These are phyloP conservation scores for Ricinus communis DNA, from an alignment of 345 rosid genomes.

Conservation along the genomic window DNA sequence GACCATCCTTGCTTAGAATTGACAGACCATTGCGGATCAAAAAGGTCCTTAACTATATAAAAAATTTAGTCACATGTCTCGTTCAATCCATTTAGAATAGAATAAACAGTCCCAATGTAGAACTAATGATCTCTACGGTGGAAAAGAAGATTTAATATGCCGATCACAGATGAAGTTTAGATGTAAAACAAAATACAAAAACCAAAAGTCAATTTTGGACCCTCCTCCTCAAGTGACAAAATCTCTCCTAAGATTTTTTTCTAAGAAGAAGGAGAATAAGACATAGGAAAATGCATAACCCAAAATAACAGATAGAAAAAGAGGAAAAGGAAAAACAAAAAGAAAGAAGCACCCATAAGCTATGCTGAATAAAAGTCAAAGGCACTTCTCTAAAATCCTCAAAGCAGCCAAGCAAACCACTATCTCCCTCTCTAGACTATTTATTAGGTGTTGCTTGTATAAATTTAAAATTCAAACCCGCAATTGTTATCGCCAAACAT, in stretches of 20 bases:
- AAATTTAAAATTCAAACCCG: not conserved
- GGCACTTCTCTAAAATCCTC: not conserved
- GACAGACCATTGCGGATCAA: constrained; percentile 93
- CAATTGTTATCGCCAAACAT: not conserved
- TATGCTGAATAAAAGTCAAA: not conserved
- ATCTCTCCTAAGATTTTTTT: not conserved
- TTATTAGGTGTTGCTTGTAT: not conserved
- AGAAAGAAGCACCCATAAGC: not conserved
- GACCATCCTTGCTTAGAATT: constrained; percentile 80
- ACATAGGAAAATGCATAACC: not conserved
- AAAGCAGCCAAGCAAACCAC: not conserved
- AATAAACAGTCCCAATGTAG: not conserved
- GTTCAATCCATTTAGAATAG: not conserved
- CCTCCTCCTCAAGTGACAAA: constrained; percentile 1
- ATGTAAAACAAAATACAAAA: not conserved
- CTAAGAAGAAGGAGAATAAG: not conserved
- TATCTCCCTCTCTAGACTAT: not conserved
- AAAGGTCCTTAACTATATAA: constrained; percentile 80
- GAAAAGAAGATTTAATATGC: not conserved
- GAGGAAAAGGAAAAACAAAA: not conserved
- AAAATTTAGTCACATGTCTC: not conserved
- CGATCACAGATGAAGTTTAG: not conserved
- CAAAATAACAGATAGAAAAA: not conserved
- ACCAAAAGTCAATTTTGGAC: not conserved
- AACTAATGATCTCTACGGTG: not conserved